These are phyloP conservation scores for Saksenaea oblongispora DNA, from an alignment of 371 early-diverging fungal genomes.

Conservation along the genomic window DNA sequence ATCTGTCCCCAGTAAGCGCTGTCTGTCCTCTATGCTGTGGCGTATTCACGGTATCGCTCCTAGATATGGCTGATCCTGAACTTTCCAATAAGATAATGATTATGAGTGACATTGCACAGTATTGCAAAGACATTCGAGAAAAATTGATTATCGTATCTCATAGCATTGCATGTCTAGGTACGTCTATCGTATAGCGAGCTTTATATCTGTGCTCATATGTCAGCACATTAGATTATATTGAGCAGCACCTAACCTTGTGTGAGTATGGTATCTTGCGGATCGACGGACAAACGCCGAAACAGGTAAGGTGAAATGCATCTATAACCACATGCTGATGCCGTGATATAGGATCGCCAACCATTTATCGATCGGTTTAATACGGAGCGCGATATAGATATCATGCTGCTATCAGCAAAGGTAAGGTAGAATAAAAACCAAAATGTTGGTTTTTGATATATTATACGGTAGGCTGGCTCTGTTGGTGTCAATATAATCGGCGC, in stretches of 20 bases:
- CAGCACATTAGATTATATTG: conserved; percentile 51
- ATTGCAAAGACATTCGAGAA: conserved; percentile 50
- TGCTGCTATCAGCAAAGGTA: conserved; percentile 74
- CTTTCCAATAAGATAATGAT: conserved; percentile 30
- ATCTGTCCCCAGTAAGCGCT: conserved; percentile 4
- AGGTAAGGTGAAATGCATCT: conserved; percentile 14
- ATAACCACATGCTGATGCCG: background rate
- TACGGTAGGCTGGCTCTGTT: conserved; percentile 67
- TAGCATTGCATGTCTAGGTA: conserved; percentile 67
- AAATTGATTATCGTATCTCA: conserved; percentile 78
- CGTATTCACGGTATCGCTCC: background rate
- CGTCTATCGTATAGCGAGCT: conserved; percentile 7
- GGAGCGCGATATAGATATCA: conserved; percentile 43
- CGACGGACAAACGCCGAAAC: conserved; percentile 50
- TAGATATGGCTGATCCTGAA: conserved; percentile 25
- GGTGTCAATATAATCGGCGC: conserved; percentile 92
- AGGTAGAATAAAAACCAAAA: background rate
- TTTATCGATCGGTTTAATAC: conserved; percentile 81
- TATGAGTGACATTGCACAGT: conserved; percentile 20
- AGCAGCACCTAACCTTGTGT: conserved; percentile 17
- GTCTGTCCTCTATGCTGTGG: background rate
- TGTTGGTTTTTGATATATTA: conserved; percentile 7
- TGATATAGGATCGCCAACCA: conserved; percentile 57
- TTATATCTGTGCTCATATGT: background rate
- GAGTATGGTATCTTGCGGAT: conserved; percentile 37